phyloP scores from a whole-genome alignment of 169 alveolate species.

The Cryptosporidium bovis region DNA sequence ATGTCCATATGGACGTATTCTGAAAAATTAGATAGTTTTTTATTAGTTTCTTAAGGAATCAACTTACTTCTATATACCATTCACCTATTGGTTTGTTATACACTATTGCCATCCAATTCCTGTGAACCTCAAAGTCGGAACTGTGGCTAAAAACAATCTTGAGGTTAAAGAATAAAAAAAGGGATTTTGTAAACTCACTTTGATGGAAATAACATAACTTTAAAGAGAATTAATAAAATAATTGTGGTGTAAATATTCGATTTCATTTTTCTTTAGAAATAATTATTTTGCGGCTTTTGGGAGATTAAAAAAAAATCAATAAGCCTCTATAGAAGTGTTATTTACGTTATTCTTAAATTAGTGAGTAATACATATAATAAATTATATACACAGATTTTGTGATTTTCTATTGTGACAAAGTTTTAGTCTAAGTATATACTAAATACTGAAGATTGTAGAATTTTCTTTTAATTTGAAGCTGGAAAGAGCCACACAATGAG shows the following conservation, averaged over 20 bases:
- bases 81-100: conserved; percentile 82
- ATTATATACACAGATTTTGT: too few species aligned
- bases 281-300: too few species aligned
- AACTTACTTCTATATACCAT: conserved; percentile 81
- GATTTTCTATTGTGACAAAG: too few species aligned
- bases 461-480: too few species aligned
- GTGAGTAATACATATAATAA: too few species aligned
- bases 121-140: conserved; percentile 89
- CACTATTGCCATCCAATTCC: conserved; percentile 90
- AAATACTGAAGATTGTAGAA: too few species aligned
- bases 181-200: conserved; percentile 1
- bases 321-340: too few species aligned
- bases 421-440: too few species aligned
- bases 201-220: conserved; percentile 40
- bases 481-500: too few species aligned
- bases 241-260: background rate
- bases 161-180: background rate
- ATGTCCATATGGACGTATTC: conserved; percentile 85
- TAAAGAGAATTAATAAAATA: conserved; percentile 4
- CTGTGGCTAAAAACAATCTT: conserved; percentile 23
- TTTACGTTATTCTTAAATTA: too few species aligned
- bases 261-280: background rate
- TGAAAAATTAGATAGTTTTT: conserved; percentile 1
- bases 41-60: background rate
- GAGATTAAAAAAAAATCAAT: too few species aligned